These are phyloP conservation scores for Abrus precatorius DNA, from an alignment of 306 rosid species.

Conservation along the genomic window DNA sequence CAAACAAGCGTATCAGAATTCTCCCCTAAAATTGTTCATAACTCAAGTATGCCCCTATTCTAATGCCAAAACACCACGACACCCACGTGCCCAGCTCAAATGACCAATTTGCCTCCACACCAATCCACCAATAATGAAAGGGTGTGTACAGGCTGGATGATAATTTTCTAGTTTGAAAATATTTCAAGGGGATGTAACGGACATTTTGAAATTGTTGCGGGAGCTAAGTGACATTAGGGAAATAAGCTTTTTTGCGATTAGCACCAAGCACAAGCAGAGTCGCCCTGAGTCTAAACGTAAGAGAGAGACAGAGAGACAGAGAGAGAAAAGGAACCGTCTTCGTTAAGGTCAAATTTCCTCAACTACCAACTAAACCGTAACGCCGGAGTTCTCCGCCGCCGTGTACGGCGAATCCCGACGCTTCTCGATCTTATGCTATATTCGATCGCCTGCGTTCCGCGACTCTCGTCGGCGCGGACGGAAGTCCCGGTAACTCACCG, in stretches of 20 bases:
- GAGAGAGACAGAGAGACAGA: neutral
- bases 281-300: conserved; percentile 35
- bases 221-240: conserved; percentile 40
- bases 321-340: conserved; percentile 60
- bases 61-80: conserved; percentile 17
- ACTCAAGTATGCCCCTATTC: conserved; percentile 7
- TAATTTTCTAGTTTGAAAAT: conserved; percentile 45
- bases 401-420: conserved; percentile 34
- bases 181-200: conserved; percentile 38
- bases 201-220: conserved; percentile 24
- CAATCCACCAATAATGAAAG: conserved; percentile 23
- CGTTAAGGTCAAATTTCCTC: conserved; percentile 64
- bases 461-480: conserved; percentile 65
- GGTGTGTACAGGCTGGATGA: conserved; percentile 21
- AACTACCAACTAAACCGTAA: conserved; percentile 45
- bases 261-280: conserved; percentile 49
- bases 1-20: conserved; percentile 34
- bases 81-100: conserved; percentile 20
- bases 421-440: conserved; percentile 63
- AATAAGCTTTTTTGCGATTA: conserved; percentile 54
- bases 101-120: conserved; percentile 36
- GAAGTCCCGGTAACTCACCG: conserved; percentile 70
- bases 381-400: conserved; percentile 49
- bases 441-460: conserved; percentile 68
- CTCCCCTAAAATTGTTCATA: conserved; percentile 42